Evolutionary conservation across 2,329 filamentous ascomycete genomes (phyloP).

Genomic region (Bertia moriformis): DNA sequence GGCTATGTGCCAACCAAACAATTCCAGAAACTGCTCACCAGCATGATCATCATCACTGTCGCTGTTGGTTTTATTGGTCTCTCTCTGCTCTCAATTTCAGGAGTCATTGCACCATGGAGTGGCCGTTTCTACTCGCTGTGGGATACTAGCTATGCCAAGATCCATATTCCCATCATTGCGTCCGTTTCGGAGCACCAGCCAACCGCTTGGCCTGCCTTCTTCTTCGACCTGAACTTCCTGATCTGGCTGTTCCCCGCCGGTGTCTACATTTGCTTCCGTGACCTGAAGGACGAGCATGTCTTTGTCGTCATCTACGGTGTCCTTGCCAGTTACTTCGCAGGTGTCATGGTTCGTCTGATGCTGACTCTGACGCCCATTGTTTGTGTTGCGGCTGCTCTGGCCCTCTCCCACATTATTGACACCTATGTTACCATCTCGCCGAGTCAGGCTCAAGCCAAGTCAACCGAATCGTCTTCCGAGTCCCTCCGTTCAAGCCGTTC

Average conservation of each 20-base stretch:
- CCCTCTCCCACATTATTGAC: conserved; percentile 75
- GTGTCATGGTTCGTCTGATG: conserved; percentile 99
- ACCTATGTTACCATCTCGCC: conserved; percentile 60
- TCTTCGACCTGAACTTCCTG: conserved; percentile 94
- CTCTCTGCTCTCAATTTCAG: conserved; percentile 48
- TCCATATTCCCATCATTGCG: conserved; percentile 97
- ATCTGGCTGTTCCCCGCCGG: conserved; percentile 99
- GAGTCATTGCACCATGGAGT: conserved; percentile 92
- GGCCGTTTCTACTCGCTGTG: conserved; percentile 98
- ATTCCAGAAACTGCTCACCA: conserved; percentile 77
- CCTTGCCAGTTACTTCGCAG: conserved; percentile 92
- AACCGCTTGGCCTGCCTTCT: conserved; percentile 97
- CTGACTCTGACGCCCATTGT: conserved; percentile 91
- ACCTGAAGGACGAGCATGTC: conserved; percentile 86
- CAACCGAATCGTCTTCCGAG: conserved; percentile 39
- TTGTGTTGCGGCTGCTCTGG: conserved; percentile 82
- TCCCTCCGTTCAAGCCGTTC: conserved; percentile 58
- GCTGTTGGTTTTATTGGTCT: conserved; percentile 65
- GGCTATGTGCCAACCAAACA: conserved; percentile 81
- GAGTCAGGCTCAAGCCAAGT: conserved; percentile 33
- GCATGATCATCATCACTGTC: conserved; percentile 62
- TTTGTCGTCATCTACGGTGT: conserved; percentile 97
- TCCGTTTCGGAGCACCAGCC: conserved; percentile 99
- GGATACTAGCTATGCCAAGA: conserved; percentile 97
- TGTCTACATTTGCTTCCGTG: conserved; percentile 95